These are phyloP conservation scores for Leccinum obscurum DNA, from an alignment of 768 basidiomycete species.

Conservation along the genomic window DNA sequence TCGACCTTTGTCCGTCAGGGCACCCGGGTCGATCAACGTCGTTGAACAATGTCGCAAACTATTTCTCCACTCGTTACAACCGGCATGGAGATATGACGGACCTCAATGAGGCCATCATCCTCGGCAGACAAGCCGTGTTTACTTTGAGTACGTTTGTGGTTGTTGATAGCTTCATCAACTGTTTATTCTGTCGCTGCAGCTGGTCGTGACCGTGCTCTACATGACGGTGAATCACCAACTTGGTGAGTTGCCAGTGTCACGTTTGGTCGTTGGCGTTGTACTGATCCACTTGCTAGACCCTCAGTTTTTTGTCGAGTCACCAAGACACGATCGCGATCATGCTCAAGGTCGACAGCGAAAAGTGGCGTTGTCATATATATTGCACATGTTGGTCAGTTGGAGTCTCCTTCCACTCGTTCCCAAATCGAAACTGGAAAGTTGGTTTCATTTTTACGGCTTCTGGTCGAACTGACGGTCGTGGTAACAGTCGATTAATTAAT, in stretches of 20 bases:
- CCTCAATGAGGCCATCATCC: too few relatives aligned
- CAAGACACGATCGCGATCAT: constrained; percentile 83
- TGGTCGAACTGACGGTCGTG: not conserved
- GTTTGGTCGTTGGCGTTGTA: not conserved
- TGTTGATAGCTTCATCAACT: too few relatives aligned
- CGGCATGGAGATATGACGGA: too few relatives aligned
- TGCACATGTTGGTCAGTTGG: constrained; percentile 61
- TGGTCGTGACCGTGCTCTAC: too few relatives aligned
- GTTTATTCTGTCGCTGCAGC: too few relatives aligned
- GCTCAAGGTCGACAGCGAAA: constrained; percentile 64
- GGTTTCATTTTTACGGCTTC: not conserved
- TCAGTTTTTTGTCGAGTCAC: constrained; percentile 81
- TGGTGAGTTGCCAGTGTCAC: constrained; percentile 36
- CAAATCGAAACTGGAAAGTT: constrained; percentile 73
- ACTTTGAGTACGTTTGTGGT: too few relatives aligned
- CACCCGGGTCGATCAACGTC: too few relatives aligned
- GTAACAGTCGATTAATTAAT: constrained; percentile 42
- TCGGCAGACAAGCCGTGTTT: too few relatives aligned
- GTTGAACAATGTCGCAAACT: too few relatives aligned
- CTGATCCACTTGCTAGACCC: constrained; percentile 13
- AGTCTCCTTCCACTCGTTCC: constrained; percentile 67
- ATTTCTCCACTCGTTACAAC: too few relatives aligned
- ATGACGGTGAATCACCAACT: too few relatives aligned
- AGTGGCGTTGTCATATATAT: constrained; percentile 61
- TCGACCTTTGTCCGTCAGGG: too few relatives aligned